Base-by-base conservation (phyloP, 768 basidiomycete genomes). In the Pleurotus cornucopiae region DNA sequence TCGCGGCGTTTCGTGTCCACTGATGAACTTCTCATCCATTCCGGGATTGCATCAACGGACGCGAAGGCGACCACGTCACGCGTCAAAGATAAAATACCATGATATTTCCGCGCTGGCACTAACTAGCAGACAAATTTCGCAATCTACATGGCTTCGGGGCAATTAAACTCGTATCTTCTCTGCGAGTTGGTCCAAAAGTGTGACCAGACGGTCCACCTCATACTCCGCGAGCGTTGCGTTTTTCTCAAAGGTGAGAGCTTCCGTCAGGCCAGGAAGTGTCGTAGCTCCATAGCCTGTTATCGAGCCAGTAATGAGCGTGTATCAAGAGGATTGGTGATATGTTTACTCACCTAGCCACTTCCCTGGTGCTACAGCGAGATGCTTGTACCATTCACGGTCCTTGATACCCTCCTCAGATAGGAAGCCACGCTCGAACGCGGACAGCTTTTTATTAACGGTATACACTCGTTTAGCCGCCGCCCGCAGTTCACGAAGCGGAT, bases 301-400 rank as follows among this genome's bases (percentile, higher is more conserved):
- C 21, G 39, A 34, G 51, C 6, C 26, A 23, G 30, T 34, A 11
- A 4, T 34, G 30, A 34, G 2, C 30, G 30, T 34, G 30, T 9
- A 34, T 3, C 11, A 34, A 11, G 30, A 34, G 2, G 30, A 34
- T 34, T 34, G 30, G 30, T 34, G 30, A 34, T 20, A 7, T 18
- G 23, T 21, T 34, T 18, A 69, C 79, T 61, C 61, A 89, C 88
- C 87, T 40, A 88, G 82, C 84, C 87, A 87, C 68, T 90, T 86
- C 39, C 92, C 93, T 26, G 94, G 93, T 2, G 93, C 91, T 43
- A 93, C 89, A 47, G 81, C 92, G 13, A 93, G 77, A 69, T 94
- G 88, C 63, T 76, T 83, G 67, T 89, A 96, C 93, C 93, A 95
- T 66, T 91, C 87, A 30, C 89, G 78, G 54, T 86, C 84, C 61